phyloP scores from a whole-genome alignment of 1,284 basidiomycete species.

The Microbotryum scabiosae region DNA sequence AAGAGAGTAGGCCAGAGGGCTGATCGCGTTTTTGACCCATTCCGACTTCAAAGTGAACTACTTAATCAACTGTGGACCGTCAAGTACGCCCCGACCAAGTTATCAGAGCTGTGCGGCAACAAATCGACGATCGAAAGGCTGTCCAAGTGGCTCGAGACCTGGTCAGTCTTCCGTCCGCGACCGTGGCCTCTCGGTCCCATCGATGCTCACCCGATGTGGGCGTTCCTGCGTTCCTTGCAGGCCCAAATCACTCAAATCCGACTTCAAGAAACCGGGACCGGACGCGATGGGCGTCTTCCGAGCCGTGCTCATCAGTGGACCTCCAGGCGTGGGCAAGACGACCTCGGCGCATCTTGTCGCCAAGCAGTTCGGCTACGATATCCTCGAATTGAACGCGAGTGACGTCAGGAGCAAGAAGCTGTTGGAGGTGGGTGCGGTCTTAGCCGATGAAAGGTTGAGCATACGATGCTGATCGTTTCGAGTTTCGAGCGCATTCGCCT shows the following conservation, averaged over 20 bases:
- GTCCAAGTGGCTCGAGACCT: slow-evolving; percentile 74
- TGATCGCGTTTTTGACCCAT: too few species aligned
- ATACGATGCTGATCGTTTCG: not conserved
- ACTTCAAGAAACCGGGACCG: slow-evolving; percentile 92
- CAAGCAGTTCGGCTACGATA: slow-evolving; percentile 75
- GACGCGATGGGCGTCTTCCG: slow-evolving; percentile 76
- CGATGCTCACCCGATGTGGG: not conserved
- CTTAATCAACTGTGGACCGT: slow-evolving; percentile 79
- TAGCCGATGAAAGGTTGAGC: not conserved
- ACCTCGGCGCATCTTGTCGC: slow-evolving; percentile 91
- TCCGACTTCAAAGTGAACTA: slow-evolving; percentile 14
- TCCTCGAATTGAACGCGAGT: slow-evolving; percentile 93
- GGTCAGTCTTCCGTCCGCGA: slow-evolving; percentile 49
- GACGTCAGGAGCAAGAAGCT: slow-evolving; percentile 94
- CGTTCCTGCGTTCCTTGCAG: slow-evolving; percentile 42
- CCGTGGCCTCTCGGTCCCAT: not conserved
- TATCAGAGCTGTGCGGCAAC: slow-evolving; percentile 94
- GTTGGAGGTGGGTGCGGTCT: slow-evolving; percentile 56
- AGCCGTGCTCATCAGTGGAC: slow-evolving; percentile 81
- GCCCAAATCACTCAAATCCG: slow-evolving; percentile 59
- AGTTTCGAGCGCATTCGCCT: not conserved
- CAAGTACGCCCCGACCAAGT: slow-evolving; percentile 76
- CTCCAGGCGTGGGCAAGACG: slow-evolving; percentile 96
- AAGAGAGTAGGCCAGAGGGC: not conserved
- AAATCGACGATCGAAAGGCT: slow-evolving; percentile 84